Conservation (phyloP, 352 stramenopile species). For the Globisporangium viniferum region DNA sequence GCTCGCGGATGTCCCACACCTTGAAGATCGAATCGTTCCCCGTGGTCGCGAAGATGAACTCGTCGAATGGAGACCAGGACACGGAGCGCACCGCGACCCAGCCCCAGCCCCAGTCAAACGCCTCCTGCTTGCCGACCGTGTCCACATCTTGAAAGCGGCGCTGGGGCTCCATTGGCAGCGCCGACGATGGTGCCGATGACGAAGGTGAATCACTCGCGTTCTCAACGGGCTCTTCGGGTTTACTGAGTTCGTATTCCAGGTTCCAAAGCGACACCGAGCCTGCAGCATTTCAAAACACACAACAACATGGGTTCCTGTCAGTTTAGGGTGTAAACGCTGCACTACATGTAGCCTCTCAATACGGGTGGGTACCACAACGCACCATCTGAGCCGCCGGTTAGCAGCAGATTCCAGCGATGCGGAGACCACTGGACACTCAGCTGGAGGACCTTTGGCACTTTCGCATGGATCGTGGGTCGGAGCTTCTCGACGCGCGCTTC, state of each 20-base stretch:
- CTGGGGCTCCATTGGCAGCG: constrained; percentile 55
- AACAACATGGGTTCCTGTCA: background rate
- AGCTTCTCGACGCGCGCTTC: constrained; percentile 40
- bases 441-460: constrained; percentile 49
- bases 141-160: constrained; percentile 80
- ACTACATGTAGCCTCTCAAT: background rate
- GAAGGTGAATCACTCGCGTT: background rate
- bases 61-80: constrained; percentile 78
- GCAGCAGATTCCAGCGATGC: constrained; percentile 59
- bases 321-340: background rate
- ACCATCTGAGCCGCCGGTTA: constrained; percentile 83
- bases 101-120: constrained; percentile 79
- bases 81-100: constrained; percentile 81
- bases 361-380: background rate
- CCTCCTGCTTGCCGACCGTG: constrained; percentile 75
- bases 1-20: constrained; percentile 81
- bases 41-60: constrained; percentile 82
- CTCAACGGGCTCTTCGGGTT: background rate
- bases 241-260: constrained; percentile 32
- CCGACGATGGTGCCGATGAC: background rate
- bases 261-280: constrained; percentile 81
- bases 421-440: constrained; percentile 76
- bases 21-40: constrained; percentile 86
- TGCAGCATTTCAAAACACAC: constrained; percentile 18
- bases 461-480: constrained; percentile 38